A percentile compares a stretch with the other conserved stretches of the same genome.
phyloP scores from a whole-genome alignment of 371 early-diverging fungal species.

The Apophysomyces elegans region DNA sequence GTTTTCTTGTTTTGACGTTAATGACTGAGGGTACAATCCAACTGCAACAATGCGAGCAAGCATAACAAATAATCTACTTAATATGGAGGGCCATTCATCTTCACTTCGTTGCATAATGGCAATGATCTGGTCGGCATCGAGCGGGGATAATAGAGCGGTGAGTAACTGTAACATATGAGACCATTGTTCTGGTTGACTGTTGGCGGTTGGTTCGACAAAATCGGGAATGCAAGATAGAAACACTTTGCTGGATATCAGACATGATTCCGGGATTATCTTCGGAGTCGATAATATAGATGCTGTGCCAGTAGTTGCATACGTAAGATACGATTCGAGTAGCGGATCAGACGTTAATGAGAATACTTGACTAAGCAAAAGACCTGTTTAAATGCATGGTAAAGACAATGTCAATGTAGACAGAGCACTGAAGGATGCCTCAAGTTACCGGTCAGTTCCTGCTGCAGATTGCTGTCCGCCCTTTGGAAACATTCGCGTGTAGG shows the following conservation, averaged over 20 bases:
- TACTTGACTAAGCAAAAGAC: conserved; percentile 36
- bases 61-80: conserved; percentile 28
- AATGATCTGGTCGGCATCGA: conserved; percentile 34
- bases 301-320: conserved; percentile 32
- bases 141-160: conserved; percentile 19
- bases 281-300: not conserved
- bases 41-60: conserved; percentile 36
- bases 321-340: conserved; percentile 42
- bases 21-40: conserved; percentile 30
- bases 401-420: not conserved
- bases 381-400: conserved; percentile 17
- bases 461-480: conserved; percentile 20
- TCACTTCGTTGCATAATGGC: conserved; percentile 22
- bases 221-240: conserved; percentile 23
- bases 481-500: conserved; percentile 42
- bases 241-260: conserved; percentile 17
- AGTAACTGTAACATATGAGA: conserved; percentile 33
- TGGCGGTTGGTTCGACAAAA: conserved; percentile 28
- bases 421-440: not conserved
- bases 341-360: conserved; percentile 42
- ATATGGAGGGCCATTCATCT: conserved; percentile 27
- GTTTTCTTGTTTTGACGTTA: conserved; percentile 3
- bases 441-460: conserved; percentile 38
- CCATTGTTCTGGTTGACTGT: conserved; percentile 40
- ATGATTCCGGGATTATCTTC: not conserved